Evolutionary conservation across 345 rosid species (phyloP).

Genomic region (Sonneratia alba): DNA sequence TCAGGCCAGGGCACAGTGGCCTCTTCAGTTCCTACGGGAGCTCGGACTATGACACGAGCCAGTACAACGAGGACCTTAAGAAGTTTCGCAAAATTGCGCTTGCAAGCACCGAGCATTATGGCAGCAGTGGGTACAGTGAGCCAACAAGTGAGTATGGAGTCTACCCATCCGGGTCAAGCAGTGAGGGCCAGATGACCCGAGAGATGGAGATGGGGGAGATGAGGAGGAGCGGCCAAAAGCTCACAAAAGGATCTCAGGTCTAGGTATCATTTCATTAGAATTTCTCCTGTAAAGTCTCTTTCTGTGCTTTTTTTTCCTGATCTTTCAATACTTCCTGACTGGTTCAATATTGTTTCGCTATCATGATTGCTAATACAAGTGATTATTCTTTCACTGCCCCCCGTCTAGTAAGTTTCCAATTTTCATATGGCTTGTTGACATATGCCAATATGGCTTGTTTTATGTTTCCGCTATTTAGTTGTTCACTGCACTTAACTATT

Average conservation of each 20-base stretch:
- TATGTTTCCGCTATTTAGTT: background rate
- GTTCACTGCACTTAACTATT: background rate
- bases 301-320: background rate
- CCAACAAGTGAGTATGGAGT: slow-evolving; percentile 79
- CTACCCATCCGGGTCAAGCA: slow-evolving; percentile 74
- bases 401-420: background rate
- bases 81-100: slow-evolving; percentile 65
- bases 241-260: slow-evolving; percentile 29
- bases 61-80: slow-evolving; percentile 73
- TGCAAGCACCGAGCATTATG: slow-evolving; percentile 54
- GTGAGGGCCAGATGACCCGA: slow-evolving; percentile 47
- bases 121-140: slow-evolving; percentile 61
- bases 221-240: slow-evolving; percentile 43
- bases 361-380: too few relatives aligned
- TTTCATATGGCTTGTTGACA: background rate
- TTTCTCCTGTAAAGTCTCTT: slow-evolving; percentile 4
- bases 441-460: too few relatives aligned
- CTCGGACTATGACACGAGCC: slow-evolving; percentile 70
- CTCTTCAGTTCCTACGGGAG: slow-evolving; percentile 56
- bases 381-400: too few relatives aligned
- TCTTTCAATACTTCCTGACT: background rate
- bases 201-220: slow-evolving; percentile 71
- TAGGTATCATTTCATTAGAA: background rate
- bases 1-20: slow-evolving; percentile 53
- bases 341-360: background rate